Conservation (phyloP, 768 basidiomycete genomes). For the Mycena haematopus region DNA sequence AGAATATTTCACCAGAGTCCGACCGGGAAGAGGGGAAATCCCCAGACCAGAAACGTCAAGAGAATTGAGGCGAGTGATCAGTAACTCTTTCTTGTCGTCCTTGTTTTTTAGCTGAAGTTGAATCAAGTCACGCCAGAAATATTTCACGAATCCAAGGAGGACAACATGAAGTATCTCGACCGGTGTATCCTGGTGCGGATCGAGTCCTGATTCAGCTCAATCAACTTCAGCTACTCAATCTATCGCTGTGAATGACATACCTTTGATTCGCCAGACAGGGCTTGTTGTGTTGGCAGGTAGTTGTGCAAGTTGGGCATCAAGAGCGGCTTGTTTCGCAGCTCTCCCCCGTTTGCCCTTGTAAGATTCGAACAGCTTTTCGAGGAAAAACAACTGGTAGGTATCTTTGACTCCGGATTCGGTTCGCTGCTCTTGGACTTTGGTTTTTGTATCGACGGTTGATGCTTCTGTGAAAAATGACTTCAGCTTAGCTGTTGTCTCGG, state of each 20-base stretch:
- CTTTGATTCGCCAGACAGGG: constrained; percentile 28
- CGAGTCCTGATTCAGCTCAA: background rate
- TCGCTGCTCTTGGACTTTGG: constrained; percentile 24
- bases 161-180: background rate
- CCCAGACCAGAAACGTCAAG: constrained; percentile 37
- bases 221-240: background rate
- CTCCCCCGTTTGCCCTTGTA: constrained; percentile 28
- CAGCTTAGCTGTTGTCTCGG: background rate
- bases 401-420: constrained; percentile 43
- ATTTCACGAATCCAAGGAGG: background rate
- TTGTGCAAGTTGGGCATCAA: background rate
- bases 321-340: constrained; percentile 22
- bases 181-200: background rate
- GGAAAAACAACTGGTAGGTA: constrained; percentile 35
- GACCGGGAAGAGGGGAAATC: constrained; percentile 35
- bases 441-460: constrained; percentile 21
- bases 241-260: background rate
- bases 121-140: background rate
- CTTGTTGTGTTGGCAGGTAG: background rate
- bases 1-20: constrained; percentile 34
- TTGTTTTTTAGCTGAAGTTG: background rate
- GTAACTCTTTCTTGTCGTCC: background rate
- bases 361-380: constrained; percentile 31
- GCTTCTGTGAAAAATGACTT: background rate
- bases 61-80: background rate